phyloP scores from a whole-genome alignment of 768 basidiomycete species.

The Cytidiella melzeri region DNA sequence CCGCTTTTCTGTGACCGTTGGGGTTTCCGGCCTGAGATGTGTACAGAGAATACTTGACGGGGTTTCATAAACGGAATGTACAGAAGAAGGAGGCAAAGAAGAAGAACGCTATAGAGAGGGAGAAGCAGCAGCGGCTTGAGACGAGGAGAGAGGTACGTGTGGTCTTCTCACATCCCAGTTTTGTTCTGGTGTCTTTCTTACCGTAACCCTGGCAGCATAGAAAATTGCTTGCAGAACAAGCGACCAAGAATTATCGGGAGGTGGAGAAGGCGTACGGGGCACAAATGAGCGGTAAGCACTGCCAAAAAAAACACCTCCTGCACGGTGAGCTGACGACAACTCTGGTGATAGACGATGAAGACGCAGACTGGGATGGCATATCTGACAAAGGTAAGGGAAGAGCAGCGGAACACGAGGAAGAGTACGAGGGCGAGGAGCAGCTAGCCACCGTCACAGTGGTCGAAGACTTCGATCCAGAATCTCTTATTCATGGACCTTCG shows the following conservation, averaged over 20 bases:
- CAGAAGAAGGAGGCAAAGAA: conserved; percentile 74
- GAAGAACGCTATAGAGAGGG: conserved; percentile 66
- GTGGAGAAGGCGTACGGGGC: conserved; percentile 70
- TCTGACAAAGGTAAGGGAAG: conserved; percentile 28
- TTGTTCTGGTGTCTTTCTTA: too few species aligned
- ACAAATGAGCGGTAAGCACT: conserved; percentile 1
- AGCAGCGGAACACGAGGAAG: conserved; percentile 46
- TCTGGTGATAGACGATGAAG: conserved; percentile 15
- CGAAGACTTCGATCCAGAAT: conserved; percentile 82
- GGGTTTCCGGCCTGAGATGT: too few species aligned
- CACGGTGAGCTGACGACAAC: too few species aligned
- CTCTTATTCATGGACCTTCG: conserved; percentile 41
- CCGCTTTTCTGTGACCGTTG: too few species aligned
- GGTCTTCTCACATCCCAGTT: too few species aligned
- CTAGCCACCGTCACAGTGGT: conserved; percentile 87
- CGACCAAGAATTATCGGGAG: conserved; percentile 66
- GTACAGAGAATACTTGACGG: conserved; percentile 81
- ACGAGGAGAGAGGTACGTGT: conserved; percentile 67
- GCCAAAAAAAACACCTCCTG: not conserved
- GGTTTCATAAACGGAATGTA: conserved; percentile 89
- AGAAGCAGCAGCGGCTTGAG: conserved; percentile 71
- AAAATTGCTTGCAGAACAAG: conserved; percentile 69
- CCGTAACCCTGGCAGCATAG: too few species aligned
- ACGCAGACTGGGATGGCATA: conserved; percentile 41
- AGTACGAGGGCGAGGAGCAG: conserved; percentile 79